Conservation (phyloP, 1,284 basidiomycete species). For the Gomphus bonarii region DNA sequence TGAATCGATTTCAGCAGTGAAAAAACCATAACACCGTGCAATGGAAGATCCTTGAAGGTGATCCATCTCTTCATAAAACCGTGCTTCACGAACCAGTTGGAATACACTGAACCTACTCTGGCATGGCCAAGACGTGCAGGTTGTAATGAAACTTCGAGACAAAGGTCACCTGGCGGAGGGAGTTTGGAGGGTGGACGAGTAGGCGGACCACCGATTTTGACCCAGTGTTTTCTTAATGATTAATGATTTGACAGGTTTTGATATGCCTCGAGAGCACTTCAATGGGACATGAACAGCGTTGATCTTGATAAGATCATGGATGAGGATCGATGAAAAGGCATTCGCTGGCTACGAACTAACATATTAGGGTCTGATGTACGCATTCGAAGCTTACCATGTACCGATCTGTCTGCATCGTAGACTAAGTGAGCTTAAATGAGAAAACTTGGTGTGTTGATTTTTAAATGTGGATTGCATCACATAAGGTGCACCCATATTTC, state of each 20-base stretch:
- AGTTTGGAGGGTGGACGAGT: neutral
- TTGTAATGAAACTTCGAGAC: neutral
- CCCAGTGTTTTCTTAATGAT: neutral
- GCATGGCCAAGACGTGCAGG: neutral
- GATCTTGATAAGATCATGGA: neutral
- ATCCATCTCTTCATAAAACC: neutral
- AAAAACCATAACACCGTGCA: neutral
- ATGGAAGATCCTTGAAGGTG: neutral
- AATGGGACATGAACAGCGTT: neutral
- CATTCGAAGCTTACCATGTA: too few relatives aligned
- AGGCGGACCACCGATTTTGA: neutral
- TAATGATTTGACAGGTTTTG: neutral
- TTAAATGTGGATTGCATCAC: too few relatives aligned
- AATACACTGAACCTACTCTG: neutral
- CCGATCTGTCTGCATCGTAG: too few relatives aligned
- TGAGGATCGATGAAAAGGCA: neutral
- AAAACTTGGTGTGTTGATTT: too few relatives aligned
- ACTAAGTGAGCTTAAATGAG: too few relatives aligned
- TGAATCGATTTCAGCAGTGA: neutral
- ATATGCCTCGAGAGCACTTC: neutral
- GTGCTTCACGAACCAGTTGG: neutral
- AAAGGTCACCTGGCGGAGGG: neutral
- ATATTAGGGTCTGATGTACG: neutral
- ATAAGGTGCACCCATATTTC: too few relatives aligned
- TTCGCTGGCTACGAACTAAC: neutral